Conservation (phyloP, 2,329 filamentous ascomycete genomes). For the Beauveria sp. region DNA sequence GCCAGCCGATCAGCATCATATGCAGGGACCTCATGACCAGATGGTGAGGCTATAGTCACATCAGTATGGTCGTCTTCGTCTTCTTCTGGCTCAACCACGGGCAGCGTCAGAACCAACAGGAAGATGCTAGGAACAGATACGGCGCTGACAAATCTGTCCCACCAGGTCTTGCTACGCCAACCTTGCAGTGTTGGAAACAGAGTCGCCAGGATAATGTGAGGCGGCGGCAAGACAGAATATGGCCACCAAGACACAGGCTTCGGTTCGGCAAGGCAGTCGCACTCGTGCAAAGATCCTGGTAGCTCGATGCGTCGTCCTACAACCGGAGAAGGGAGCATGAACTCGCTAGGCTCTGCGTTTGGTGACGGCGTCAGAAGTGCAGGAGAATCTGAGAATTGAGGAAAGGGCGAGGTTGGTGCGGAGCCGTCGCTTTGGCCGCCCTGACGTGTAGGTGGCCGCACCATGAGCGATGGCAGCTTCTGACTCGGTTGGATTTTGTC, state of each 20-base stretch:
- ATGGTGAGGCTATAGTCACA: slow-evolving; percentile 7
- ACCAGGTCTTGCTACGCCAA: slow-evolving; percentile 76
- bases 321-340: slow-evolving; percentile 41
- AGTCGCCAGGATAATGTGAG: slow-evolving; percentile 61
- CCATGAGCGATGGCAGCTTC: slow-evolving; percentile 23
- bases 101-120: slow-evolving; percentile 79
- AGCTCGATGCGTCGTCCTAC: slow-evolving; percentile 36
- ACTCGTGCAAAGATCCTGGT: slow-evolving; percentile 36
- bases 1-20: not conserved
- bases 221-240: slow-evolving; percentile 62
- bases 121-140: slow-evolving; percentile 88
- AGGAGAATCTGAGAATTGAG: slow-evolving; percentile 56
- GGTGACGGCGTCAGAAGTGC: slow-evolving; percentile 34
- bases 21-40: not conserved
- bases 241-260: slow-evolving; percentile 72
- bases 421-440: slow-evolving; percentile 37
- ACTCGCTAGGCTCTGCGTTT: slow-evolving; percentile 40
- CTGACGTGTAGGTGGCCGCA: slow-evolving; percentile 41
- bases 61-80: slow-evolving; percentile 33
- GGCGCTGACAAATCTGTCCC: slow-evolving; percentile 73
- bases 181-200: slow-evolving; percentile 81
- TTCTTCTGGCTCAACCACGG: slow-evolving; percentile 72
- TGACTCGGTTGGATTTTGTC: slow-evolving; percentile 6
- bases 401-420: slow-evolving; percentile 57
- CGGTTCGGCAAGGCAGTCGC: slow-evolving; percentile 26